phyloP scores from a whole-genome alignment of 495 filamentous ascomycete genomes.

The Recurvomyces mirabilis region DNA sequence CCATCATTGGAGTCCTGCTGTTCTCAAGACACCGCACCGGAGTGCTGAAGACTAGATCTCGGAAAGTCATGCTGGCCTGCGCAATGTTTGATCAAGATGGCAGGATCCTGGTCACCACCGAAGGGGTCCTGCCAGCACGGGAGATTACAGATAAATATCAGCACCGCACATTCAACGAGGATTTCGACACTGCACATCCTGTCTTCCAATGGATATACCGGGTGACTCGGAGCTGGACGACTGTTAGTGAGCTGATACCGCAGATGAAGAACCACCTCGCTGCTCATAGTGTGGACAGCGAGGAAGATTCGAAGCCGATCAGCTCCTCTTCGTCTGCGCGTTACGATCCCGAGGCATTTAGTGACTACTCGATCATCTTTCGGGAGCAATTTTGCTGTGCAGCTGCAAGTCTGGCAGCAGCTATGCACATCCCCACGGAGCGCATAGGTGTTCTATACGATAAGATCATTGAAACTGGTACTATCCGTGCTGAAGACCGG shows the following conservation, averaged over 20 bases:
- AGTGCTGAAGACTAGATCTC: conserved; percentile 42
- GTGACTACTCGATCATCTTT: conserved; percentile 64
- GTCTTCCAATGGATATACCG: conserved; percentile 83
- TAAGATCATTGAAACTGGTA: conserved; percentile 55
- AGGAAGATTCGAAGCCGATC: conserved; percentile 12
- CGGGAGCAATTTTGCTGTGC: conserved; percentile 80
- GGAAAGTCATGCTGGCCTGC: conserved; percentile 66
- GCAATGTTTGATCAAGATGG: conserved; percentile 67
- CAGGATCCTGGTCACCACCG: conserved; percentile 64
- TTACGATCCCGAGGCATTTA: conserved; percentile 21
- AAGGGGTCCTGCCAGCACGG: conserved; percentile 67
- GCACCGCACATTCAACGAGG: conserved; percentile 63
- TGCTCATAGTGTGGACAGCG: conserved; percentile 10
- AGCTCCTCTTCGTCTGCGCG: conserved; percentile 13
- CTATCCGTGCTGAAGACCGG: conserved; percentile 29
- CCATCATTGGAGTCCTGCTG: conserved; percentile 49
- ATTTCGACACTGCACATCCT: conserved; percentile 63
- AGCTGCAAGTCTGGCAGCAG: conserved; percentile 58
- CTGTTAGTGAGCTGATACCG: conserved; percentile 53
- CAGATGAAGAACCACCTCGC: conserved; percentile 51
- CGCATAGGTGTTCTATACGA: conserved; percentile 68
- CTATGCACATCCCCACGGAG: conserved; percentile 49
- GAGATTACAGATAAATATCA: conserved; percentile 72
- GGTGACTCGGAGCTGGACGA: conserved; percentile 63
- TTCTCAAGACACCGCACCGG: conserved; percentile 9